Percentiles rank a stretch among this genome's conserved stretches.
Evolutionary conservation across 139 green algal species (phyloP).

Genomic region (Klebsormidium nitens): DNA sequence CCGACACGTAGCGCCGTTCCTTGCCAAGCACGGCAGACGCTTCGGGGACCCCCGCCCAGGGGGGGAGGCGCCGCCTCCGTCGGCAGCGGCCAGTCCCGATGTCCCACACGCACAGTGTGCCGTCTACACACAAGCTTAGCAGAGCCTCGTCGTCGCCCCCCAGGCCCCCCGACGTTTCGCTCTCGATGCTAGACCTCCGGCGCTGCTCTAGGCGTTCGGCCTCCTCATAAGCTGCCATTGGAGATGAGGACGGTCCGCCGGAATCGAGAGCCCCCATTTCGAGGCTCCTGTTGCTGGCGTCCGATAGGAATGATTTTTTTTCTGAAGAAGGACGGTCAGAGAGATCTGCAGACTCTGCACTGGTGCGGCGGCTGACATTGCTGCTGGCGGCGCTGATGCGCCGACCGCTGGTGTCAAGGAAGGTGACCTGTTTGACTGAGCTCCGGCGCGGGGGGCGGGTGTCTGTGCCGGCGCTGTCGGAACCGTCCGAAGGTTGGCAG

Average conservation of each 20-base stretch:
- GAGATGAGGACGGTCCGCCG: not conserved
- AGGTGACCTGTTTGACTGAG: no score
- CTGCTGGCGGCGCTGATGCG: not conserved
- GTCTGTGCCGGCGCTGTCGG: no score
- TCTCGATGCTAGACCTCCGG: not conserved
- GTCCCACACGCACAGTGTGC: slow-evolving; percentile 20
- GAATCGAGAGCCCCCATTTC: not conserved
- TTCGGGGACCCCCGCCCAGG: slow-evolving; percentile 7
- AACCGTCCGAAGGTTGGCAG: no score
- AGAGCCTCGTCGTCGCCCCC: no score
- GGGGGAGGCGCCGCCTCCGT: slow-evolving; percentile 4
- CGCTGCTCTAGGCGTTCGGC: not conserved
- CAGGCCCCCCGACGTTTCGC: not conserved
- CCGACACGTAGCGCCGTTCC: no score
- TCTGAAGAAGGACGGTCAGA: no score
- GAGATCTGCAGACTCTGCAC: not conserved
- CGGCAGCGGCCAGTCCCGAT: slow-evolving; percentile 4
- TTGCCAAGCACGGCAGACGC: no score
- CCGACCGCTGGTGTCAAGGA: not conserved
- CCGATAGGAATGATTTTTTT: not conserved
- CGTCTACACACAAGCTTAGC: slow-evolving; percentile 1
- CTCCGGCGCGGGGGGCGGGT: not conserved
- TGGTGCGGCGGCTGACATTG: not conserved
- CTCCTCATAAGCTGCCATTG: not conserved
- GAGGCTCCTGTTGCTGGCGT: not conserved